phyloP scores from a whole-genome alignment of 345 rosid genomes.

The Angophora floribunda region DNA sequence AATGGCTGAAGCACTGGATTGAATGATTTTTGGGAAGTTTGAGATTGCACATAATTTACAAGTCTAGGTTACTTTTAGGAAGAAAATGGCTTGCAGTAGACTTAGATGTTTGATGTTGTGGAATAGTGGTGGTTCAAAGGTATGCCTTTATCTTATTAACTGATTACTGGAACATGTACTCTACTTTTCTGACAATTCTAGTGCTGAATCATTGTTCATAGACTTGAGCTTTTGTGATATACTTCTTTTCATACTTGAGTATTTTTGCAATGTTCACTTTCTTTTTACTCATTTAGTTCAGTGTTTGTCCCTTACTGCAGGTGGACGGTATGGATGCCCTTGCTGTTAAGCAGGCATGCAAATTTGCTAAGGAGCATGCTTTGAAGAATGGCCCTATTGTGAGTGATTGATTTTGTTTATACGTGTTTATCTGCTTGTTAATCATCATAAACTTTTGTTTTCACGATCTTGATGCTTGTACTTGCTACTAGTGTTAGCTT shows the following conservation, averaged over 20 bases:
- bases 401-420: conserved; percentile 14
- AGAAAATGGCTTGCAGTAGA: neutral
- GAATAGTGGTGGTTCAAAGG: neutral
- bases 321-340: conserved; percentile 98
- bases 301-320: conserved; percentile 12
- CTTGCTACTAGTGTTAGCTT: neutral
- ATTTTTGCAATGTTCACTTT: neutral
- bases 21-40: neutral
- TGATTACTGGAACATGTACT: neutral
- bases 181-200: neutral
- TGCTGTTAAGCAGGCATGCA: conserved; percentile 98
- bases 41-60: neutral
- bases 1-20: neutral
- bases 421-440: neutral
- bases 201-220: neutral
- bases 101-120: neutral
- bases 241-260: neutral
- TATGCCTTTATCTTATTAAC: neutral
- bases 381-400: conserved; percentile 95
- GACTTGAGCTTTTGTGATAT: neutral
- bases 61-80: neutral
- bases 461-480: neutral
- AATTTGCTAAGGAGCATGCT: conserved; percentile 82
- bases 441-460: neutral
- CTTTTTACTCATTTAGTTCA: neutral